phyloP scores from a whole-genome alignment of 2,329 filamentous ascomycete genomes.

The Pestalotiopsis sp. region DNA sequence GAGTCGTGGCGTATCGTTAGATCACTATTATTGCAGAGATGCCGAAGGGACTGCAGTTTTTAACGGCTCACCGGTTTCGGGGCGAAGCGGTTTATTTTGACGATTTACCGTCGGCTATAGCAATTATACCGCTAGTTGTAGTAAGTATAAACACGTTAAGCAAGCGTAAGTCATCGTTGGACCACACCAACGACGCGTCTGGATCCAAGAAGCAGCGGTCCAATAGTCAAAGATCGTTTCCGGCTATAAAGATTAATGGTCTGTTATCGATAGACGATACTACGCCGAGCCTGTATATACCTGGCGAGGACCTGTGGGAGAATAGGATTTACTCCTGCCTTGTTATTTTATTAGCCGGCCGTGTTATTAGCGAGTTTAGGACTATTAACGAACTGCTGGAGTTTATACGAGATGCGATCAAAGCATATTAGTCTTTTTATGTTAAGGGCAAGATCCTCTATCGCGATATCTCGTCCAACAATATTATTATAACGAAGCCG shows the following conservation, averaged over 20 bases:
- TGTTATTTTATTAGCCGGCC: neutral
- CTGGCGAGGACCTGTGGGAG: slow-evolving; percentile 2
- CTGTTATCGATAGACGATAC: neutral
- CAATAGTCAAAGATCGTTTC: neutral
- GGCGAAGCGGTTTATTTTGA: neutral
- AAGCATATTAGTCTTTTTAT: too few species aligned
- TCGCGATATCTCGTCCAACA: too few species aligned
- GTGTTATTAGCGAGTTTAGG: neutral
- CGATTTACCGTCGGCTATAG: neutral
- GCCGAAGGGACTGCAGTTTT: neutral
- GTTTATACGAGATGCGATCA: too few species aligned
- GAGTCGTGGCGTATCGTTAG: too few species aligned
- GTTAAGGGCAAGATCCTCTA: too few species aligned
- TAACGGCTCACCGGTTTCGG: neutral
- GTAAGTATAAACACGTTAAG: neutral
- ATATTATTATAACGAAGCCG: too few species aligned
- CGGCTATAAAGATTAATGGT: neutral
- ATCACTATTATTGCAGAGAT: neutral
- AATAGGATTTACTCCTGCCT: neutral
- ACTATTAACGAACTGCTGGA: too few species aligned
- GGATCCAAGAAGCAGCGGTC: neutral
- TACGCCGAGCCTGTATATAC: neutral
- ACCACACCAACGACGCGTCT: neutral
- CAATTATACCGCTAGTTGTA: too few species aligned
- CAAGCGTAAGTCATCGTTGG: neutral